These are phyloP conservation scores for Sphaerulina vaccinii DNA, from an alignment of 2,329 filamentous ascomycete genomes.

Conservation along the genomic window DNA sequence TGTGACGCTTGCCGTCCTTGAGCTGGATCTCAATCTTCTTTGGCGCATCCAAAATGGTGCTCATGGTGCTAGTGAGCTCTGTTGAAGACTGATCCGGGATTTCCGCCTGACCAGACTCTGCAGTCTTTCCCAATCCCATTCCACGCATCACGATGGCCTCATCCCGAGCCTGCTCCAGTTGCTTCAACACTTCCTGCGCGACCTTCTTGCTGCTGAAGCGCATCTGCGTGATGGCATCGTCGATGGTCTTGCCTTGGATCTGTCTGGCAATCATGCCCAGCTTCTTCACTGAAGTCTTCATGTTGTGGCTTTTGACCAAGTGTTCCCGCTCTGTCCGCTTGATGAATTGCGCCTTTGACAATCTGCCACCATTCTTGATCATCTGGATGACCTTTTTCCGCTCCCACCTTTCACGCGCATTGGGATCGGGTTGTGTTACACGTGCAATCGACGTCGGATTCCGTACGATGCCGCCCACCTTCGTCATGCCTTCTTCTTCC, in stretches of 20 bases:
- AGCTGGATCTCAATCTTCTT: slow-evolving; percentile 60
- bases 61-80: not conserved
- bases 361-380: slow-evolving; percentile 65
- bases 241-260: slow-evolving; percentile 88
- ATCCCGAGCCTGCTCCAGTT: slow-evolving; percentile 78
- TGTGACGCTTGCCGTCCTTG: slow-evolving; percentile 71
- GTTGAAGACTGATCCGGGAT: slow-evolving; percentile 16
- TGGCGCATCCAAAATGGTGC: not conserved
- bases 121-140: slow-evolving; percentile 67
- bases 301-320: slow-evolving; percentile 63
- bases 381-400: slow-evolving; percentile 79
- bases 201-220: slow-evolving; percentile 92
- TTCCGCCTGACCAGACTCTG: slow-evolving; percentile 20
- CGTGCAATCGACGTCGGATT: slow-evolving; percentile 58
- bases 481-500: slow-evolving; percentile 20
- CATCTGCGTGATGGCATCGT: slow-evolving; percentile 94
- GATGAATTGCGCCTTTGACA: slow-evolving; percentile 66
- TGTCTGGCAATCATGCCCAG: slow-evolving; percentile 80
- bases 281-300: slow-evolving; percentile 91
- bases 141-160: slow-evolving; percentile 74
- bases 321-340: slow-evolving; percentile 63
- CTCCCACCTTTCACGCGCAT: slow-evolving; percentile 71
- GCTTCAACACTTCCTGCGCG: slow-evolving; percentile 73
- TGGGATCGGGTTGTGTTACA: slow-evolving; percentile 72
- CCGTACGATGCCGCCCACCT: slow-evolving; percentile 31